Percentiles rank a stretch among this genome's conserved stretches.
Evolutionary conservation across 805 yeast species (phyloP).

Genomic region (Sugiyamaella qingdaonensis): DNA sequence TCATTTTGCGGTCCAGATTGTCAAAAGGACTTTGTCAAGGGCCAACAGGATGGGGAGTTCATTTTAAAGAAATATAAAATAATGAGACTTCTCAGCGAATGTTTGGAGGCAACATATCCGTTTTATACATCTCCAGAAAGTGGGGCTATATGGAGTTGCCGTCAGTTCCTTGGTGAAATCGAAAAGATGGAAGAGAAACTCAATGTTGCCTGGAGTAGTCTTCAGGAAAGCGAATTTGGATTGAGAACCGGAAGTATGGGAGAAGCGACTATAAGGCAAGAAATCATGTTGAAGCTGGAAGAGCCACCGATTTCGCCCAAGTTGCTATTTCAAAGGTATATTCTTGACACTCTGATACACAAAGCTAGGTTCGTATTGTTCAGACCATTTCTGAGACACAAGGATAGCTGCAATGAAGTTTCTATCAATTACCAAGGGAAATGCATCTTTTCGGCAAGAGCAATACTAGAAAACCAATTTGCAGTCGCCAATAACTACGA

Average conservation of each 20-base stretch:
- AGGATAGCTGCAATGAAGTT: neutral
- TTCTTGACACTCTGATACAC: slow-evolving; percentile 15
- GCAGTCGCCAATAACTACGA: slow-evolving; percentile 6
- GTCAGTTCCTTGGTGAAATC: neutral
- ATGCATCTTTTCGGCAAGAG: slow-evolving; percentile 11
- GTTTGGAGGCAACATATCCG: slow-evolving; percentile 3
- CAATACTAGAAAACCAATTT: slow-evolving; percentile 13
- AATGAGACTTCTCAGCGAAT: neutral
- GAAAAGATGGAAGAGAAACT: slow-evolving; percentile 2
- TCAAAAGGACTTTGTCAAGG: neutral
- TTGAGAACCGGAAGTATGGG: slow-evolving; percentile 5
- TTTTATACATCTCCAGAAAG: slow-evolving; percentile 6
- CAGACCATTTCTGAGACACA: slow-evolving; percentile 8
- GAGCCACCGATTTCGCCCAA: slow-evolving; percentile 8
- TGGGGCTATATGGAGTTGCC: neutral
- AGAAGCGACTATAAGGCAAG: slow-evolving; percentile 5
- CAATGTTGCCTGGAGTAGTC: slow-evolving; percentile 1
- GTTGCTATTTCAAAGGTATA: slow-evolving; percentile 10
- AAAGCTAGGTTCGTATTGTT: slow-evolving; percentile 11
- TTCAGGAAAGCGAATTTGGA: neutral
- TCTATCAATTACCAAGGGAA: slow-evolving; percentile 2
- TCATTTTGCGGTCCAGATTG: neutral
- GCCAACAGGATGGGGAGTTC: slow-evolving; percentile 7
- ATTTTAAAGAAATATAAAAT: slow-evolving; percentile 8
- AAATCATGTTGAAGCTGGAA: slow-evolving; percentile 10